Percentiles rank a stretch among this genome's conserved stretches.
Conservation (phyloP, 257 asterid genomes). For the Catharanthus roseus region DNA sequence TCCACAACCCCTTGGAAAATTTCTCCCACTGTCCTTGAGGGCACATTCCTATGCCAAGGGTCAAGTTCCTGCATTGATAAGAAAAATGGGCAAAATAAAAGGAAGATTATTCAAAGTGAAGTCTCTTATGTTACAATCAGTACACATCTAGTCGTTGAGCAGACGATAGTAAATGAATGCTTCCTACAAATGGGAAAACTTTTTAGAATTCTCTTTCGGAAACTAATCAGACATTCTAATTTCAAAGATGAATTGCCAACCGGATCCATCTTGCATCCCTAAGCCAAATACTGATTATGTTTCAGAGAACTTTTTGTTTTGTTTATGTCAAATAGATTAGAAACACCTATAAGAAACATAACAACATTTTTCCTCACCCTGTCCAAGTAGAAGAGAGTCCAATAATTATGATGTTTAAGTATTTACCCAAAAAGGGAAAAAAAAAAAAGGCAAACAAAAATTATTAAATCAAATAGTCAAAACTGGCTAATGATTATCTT, state of each 20-base stretch:
- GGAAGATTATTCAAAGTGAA: too few species aligned
- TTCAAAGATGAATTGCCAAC: background rate
- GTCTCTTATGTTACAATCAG: background rate
- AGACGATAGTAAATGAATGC: background rate
- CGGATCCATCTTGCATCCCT: background rate
- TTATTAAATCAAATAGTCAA: too few species aligned
- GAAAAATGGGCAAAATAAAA: background rate
- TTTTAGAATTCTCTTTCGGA: background rate
- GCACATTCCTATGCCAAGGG: conserved; percentile 84
- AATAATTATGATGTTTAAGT: background rate
- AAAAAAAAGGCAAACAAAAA: background rate
- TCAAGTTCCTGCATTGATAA: conserved; percentile 49
- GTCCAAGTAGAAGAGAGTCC: background rate
- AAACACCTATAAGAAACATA: background rate
- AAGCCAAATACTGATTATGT: background rate
- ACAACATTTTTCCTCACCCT: background rate
- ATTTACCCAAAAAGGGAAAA: background rate
- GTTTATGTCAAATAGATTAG: background rate
- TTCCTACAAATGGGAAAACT: background rate
- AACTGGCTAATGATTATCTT: too few species aligned
- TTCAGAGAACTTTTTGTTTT: background rate
- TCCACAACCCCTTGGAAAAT: conserved; percentile 62
- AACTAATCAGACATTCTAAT: background rate
- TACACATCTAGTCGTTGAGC: background rate
- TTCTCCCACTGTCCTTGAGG: conserved; percentile 71